These are phyloP conservation scores for Suzukiozyma palmioleophila DNA, from an alignment of 1,139 yeast species.

Conservation along the genomic window DNA sequence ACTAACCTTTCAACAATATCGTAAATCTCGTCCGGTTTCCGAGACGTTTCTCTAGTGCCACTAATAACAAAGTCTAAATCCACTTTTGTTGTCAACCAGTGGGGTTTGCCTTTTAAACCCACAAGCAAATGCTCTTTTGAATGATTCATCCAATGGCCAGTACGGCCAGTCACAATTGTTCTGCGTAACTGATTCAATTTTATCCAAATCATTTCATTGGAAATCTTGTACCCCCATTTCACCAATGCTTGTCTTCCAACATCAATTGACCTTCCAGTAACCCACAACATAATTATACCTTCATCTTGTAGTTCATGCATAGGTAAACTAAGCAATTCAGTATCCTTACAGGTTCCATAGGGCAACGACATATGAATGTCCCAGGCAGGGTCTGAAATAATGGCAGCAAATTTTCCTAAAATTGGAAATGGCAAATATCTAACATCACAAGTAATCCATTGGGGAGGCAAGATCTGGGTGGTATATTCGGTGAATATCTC, in stretches of 20 bases:
- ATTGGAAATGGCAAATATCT: constrained; percentile 61
- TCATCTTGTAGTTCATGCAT: constrained; percentile 71
- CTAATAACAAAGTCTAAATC: constrained; percentile 81
- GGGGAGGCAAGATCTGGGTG: constrained; percentile 48
- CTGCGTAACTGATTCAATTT: constrained; percentile 83
- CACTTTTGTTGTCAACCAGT: constrained; percentile 62
- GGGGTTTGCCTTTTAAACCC: constrained; percentile 76
- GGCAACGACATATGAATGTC: constrained; percentile 80
- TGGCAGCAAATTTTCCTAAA: constrained; percentile 81
- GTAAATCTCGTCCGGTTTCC: constrained; percentile 88
- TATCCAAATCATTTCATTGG: constrained; percentile 86
- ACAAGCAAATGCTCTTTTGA: constrained; percentile 87
- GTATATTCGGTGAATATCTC: constrained; percentile 42
- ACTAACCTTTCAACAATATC: constrained; percentile 83
- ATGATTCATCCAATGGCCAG: constrained; percentile 96
- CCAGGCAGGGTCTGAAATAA: constrained; percentile 92
- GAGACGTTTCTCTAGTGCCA: constrained; percentile 78
- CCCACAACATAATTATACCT: constrained; percentile 85
- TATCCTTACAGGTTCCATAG: constrained; percentile 71
- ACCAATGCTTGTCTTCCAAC: constrained; percentile 71
- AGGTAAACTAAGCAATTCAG: constrained; percentile 63
- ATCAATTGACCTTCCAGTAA: constrained; percentile 89
- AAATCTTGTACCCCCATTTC: constrained; percentile 77
- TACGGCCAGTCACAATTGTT: constrained; percentile 90
- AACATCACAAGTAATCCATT: constrained; percentile 86